Base-by-base conservation (phyloP, 306 rosid species). In the Albizia julibrissin region DNA sequence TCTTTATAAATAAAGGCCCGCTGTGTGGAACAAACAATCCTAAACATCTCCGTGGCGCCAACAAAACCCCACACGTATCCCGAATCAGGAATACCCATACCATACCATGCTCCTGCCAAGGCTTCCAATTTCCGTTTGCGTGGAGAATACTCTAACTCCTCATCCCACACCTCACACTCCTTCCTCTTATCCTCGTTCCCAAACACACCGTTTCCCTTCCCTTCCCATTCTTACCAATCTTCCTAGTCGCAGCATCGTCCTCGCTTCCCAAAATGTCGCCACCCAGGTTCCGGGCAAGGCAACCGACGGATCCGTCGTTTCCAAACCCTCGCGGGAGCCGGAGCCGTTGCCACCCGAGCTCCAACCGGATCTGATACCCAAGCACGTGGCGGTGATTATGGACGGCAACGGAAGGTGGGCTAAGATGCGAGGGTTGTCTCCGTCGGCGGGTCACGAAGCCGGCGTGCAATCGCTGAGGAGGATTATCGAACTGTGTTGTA, bases 351-450 rank as follows among this genome's bases (percentile, higher is more conserved):
- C 93, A 12, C 52, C 13, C 6, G 91, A 76, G 34, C 93, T 94
- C 2, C 62, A 26, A 42, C 77, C 62, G 73, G 97, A 92, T 71
- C 44, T 87, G 82, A 85, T 94, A 92, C 97, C 95, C 69, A 94
- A 83, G 81, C 98, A 94, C 81, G 97, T 94, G 83, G 98, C 96
- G 33, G 86, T 94, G 56, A 94, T 94, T 7, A 88, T 92, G 94
- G 98, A 94, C 31, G 97, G 96, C 3, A 90, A 94, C 46, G 88
- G 86, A 65, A 79, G 97, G 88, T 94, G 98, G 96, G 98, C 94
- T 18, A 54, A 71, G 86, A n/a, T 54, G 89, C 82, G 77, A 50
- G 84, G 86, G 10, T 37, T 87, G 83, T 68, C 89, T 61, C 46
- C 84, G n/a, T 79, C 86, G 13, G 83, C 76, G 2, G 98, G 97